phyloP scores from a whole-genome alignment of 345 rosid genomes.

The Turritis glabra region DNA sequence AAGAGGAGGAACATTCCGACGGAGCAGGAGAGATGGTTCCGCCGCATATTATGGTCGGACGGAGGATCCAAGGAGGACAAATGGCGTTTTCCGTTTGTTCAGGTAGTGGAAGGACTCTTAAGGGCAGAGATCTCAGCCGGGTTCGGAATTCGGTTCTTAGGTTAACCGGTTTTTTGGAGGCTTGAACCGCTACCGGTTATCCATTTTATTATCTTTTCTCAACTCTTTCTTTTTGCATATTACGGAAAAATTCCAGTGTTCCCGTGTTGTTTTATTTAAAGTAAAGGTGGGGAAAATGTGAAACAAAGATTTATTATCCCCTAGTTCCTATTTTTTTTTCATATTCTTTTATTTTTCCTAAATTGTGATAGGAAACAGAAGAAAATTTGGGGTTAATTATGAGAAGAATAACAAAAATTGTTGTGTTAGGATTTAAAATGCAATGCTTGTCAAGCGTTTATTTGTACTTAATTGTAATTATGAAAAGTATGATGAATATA shows the following conservation, averaged over 20 bases:
- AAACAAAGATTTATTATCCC: background rate
- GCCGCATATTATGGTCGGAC: conserved; percentile 41
- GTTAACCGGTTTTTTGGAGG: conserved; percentile 40
- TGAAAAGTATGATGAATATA: background rate
- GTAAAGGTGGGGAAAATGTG: conserved; percentile 4
- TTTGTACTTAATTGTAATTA: background rate
- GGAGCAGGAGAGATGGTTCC: conserved; percentile 33
- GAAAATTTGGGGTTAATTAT: background rate
- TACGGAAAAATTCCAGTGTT: background rate
- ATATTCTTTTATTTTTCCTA: background rate
- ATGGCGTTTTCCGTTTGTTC: conserved; percentile 39
- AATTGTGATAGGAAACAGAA: background rate
- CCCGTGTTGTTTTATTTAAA: background rate
- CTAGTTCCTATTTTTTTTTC: too few relatives aligned
- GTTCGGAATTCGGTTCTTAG: conserved; percentile 39
- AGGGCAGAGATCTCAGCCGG: conserved; percentile 36
- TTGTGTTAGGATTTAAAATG: background rate
- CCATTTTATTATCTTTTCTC: background rate
- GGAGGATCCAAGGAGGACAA: conserved; percentile 34
- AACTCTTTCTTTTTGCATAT: background rate
- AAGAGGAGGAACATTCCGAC: conserved; percentile 19
- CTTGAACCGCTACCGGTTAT: conserved; percentile 23
- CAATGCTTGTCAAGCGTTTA: background rate
- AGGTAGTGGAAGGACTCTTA: conserved; percentile 37
- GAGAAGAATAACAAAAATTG: background rate